These are phyloP conservation scores for Aspergillus uvarum DNA, from an alignment of 2,329 filamentous ascomycete genomes.

Conservation along the genomic window DNA sequence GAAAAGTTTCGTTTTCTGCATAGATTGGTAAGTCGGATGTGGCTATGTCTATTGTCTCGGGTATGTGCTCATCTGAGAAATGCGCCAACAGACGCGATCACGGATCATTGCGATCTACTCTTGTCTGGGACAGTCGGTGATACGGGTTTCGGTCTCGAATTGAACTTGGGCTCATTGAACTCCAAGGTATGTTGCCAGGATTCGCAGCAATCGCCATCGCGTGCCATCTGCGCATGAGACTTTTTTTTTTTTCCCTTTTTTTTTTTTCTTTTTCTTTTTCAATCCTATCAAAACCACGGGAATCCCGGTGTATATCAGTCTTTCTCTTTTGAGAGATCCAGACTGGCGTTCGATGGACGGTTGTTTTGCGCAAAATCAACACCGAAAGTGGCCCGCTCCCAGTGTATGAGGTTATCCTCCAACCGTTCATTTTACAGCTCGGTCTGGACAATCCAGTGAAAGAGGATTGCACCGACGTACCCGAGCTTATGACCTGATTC, in stretches of 20 bases:
- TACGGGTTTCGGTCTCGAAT: constrained; percentile 14
- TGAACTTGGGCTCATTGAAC: constrained; percentile 15
- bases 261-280: background rate
- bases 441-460: background rate
- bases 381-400: background rate
- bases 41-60: constrained; percentile 5
- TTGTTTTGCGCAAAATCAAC: background rate
- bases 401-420: background rate
- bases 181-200: constrained; percentile 20
- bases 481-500: background rate
- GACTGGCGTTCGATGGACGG: background rate
- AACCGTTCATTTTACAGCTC: background rate
- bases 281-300: background rate
- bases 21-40: constrained; percentile 36
- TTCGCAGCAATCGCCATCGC: background rate
- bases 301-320: background rate
- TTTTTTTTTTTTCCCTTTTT: too few relatives aligned
- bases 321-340: background rate
- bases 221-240: background rate
- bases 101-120: constrained; percentile 24
- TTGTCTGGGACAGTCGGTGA: constrained; percentile 15
- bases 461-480: background rate
- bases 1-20: constrained; percentile 21
- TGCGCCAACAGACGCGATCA: constrained; percentile 29
- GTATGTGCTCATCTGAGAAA: constrained; percentile 13